Evolutionary conservation across 2,329 filamentous ascomycete species (phyloP).

Genomic region (Lasiodiplodia sp.): DNA sequence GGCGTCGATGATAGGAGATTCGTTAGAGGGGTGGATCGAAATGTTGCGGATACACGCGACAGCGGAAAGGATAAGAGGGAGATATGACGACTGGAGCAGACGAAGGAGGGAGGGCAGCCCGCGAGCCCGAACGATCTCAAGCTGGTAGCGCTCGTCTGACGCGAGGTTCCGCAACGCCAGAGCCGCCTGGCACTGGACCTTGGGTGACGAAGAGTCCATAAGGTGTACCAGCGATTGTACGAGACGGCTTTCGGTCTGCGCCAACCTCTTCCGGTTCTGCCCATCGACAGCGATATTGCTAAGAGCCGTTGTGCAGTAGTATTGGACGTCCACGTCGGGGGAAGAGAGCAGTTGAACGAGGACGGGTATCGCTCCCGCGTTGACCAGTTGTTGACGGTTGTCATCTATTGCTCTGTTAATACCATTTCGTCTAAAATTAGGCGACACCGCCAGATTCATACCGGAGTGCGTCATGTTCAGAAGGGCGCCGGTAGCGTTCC

Average conservation of each 20-base stretch:
- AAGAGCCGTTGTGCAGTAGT: slow-evolving; percentile 97
- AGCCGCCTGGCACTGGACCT: slow-evolving; percentile 97
- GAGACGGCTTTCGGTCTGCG: slow-evolving; percentile 87
- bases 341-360: slow-evolving; percentile 94
- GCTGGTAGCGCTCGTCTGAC: slow-evolving; percentile 97
- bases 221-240: slow-evolving; percentile 93
- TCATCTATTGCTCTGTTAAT: slow-evolving; percentile 70
- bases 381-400: slow-evolving; percentile 96
- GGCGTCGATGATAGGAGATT: slow-evolving; percentile 97
- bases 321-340: slow-evolving; percentile 94
- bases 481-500: slow-evolving; percentile 94
- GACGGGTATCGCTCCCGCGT: slow-evolving; percentile 96
- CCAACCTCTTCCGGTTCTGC: slow-evolving; percentile 87
- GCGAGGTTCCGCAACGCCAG: slow-evolving; percentile 92
- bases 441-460: slow-evolving; percentile 53
- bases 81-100: slow-evolving; percentile 91
- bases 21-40: slow-evolving; percentile 96
- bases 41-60: slow-evolving; percentile 99
- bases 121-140: slow-evolving; percentile 91
- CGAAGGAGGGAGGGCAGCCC: slow-evolving; percentile 86
- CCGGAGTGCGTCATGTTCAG: slow-evolving; percentile 99
- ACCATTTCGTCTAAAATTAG: slow-evolving; percentile 14
- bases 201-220: slow-evolving; percentile 97
- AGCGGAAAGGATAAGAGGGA: slow-evolving; percentile 93
- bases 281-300: slow-evolving; percentile 98